These are phyloP conservation scores for Thielaviopsis musarum DNA, from an alignment of 2,329 filamentous ascomycete genomes.

Conservation along the genomic window DNA sequence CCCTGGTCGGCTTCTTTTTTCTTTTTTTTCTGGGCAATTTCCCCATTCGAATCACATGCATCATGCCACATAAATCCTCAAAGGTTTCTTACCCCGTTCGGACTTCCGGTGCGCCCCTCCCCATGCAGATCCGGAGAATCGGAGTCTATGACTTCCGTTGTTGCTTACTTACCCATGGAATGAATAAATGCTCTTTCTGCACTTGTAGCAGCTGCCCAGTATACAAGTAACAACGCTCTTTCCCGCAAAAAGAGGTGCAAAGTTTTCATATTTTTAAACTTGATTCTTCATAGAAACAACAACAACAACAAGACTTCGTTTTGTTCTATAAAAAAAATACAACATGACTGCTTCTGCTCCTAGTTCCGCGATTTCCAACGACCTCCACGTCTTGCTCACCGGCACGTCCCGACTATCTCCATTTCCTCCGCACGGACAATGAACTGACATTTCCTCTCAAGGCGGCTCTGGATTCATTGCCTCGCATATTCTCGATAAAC, in stretches of 20 bases:
- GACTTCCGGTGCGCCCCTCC: neutral
- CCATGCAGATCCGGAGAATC: neutral
- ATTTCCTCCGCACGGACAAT: neutral
- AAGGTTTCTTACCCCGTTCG: neutral
- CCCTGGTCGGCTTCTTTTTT: neutral
- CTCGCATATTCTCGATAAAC: conserved; percentile 31
- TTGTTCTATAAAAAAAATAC: no score
- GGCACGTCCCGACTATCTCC: neutral
- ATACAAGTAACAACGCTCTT: neutral
- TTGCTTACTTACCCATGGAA: no score
- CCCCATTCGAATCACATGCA: no score
- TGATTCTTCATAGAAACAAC: no score
- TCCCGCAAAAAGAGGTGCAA: neutral
- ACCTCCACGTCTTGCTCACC: conserved; percentile 1
- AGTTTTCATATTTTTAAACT: no score
- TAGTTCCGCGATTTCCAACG: neutral
- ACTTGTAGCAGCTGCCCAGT: neutral
- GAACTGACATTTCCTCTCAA: conserved; percentile 12
- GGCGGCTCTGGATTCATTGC: conserved; percentile 38
- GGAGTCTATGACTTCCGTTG: neutral
- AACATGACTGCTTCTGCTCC: neutral
- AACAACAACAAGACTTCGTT: no score
- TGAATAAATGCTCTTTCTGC: no score
- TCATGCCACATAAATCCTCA: no score
- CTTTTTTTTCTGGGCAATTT: neutral